Evolutionary conservation across 139 green algal species (phyloP).

Genomic region (Volvox reticuliferus): DNA sequence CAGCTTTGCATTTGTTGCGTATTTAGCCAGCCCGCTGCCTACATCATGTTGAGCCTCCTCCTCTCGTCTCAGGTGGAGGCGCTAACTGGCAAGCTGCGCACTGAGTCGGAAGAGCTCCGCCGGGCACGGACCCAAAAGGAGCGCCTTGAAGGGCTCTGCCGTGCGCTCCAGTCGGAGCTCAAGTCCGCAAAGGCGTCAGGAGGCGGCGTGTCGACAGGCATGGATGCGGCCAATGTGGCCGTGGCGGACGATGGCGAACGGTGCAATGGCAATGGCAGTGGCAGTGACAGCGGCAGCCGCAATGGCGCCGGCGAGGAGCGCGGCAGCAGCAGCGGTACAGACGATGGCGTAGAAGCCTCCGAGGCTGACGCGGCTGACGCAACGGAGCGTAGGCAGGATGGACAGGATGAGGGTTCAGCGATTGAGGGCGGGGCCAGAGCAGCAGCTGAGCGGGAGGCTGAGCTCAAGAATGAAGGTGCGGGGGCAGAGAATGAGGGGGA

Average conservation of each 20-base stretch:
- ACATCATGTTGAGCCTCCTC: too few species aligned
- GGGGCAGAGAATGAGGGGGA: background rate
- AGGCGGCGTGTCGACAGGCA: background rate
- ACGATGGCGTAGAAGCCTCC: background rate
- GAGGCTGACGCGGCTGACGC: background rate
- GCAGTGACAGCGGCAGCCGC: background rate
- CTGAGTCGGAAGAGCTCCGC: constrained; percentile 41
- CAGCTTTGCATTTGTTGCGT: too few species aligned
- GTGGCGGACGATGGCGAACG: too few species aligned
- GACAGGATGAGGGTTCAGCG: background rate
- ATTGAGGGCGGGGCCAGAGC: background rate
- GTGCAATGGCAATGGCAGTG: background rate
- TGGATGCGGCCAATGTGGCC: background rate
- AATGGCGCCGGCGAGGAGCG: background rate
- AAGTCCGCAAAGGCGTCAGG: constrained; percentile 23
- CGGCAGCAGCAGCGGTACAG: background rate
- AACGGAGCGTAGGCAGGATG: background rate
- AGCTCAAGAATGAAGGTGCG: background rate
- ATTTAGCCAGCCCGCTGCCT: too few species aligned
- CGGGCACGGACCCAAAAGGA: constrained; percentile 53
- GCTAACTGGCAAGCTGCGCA: background rate
- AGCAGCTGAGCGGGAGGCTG: background rate
- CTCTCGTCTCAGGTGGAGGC: constrained; percentile 18
- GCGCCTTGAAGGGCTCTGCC: constrained; percentile 54
- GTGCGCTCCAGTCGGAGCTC: constrained; percentile 45